These are phyloP conservation scores for Suillus subluteus DNA, from an alignment of 768 basidiomycete genomes.

Conservation along the genomic window DNA sequence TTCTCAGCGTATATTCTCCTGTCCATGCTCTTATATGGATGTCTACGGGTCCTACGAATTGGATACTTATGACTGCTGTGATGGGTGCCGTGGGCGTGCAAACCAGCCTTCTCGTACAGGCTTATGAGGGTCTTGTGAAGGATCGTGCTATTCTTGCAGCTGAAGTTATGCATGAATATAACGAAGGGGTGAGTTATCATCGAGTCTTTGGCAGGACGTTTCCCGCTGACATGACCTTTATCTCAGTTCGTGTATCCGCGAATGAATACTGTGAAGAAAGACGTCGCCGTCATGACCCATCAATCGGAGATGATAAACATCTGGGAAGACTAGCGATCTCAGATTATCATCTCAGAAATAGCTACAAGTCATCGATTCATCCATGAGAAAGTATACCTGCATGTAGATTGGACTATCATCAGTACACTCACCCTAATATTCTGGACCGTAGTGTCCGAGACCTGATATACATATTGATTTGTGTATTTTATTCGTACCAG, in stretches of 20 bases:
- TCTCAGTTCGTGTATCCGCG: constrained; percentile 83
- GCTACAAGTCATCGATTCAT: constrained; percentile 4
- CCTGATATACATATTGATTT: constrained; percentile 2
- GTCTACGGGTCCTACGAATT: constrained; percentile 69
- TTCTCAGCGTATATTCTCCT: constrained; percentile 81
- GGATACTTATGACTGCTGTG: constrained; percentile 70
- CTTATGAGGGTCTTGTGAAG: constrained; percentile 69
- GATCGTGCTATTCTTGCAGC: constrained; percentile 75
- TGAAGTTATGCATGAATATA: constrained; percentile 86
- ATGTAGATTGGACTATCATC: constrained; percentile 3
- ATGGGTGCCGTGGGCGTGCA: constrained; percentile 71
- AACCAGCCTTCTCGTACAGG: constrained; percentile 42
- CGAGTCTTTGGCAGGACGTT: neutral
- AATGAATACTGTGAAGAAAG: constrained; percentile 72
- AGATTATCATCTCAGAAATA: neutral
- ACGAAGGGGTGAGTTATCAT: constrained; percentile 60
- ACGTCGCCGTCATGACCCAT: constrained; percentile 86
- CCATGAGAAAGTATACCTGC: constrained; percentile 4
- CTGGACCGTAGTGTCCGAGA: neutral
- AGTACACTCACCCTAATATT: neutral
- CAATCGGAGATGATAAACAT: constrained; percentile 74
- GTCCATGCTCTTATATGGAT: constrained; percentile 77
- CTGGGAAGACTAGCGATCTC: constrained; percentile 45
- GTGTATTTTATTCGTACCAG: neutral
- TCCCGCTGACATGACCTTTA: constrained; percentile 1